Evolutionary conservation across 2,329 filamentous ascomycete genomes (phyloP).

Genomic region (Ophiosphaerella herpotricha): DNA sequence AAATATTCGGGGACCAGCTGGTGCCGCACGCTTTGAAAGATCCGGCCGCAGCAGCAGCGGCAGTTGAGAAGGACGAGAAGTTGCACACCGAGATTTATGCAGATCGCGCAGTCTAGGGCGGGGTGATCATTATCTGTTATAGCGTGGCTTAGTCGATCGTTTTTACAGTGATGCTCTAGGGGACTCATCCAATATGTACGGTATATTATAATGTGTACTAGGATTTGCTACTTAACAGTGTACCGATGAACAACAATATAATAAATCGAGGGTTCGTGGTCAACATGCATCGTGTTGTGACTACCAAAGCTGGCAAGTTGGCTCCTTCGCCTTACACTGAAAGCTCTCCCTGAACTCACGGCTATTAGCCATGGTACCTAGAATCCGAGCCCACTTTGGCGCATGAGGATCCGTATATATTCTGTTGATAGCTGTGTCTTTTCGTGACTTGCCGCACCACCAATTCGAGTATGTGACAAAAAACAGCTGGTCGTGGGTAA

Average conservation of each 20-base stretch:
- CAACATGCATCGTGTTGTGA: background rate
- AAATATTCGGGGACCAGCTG: slow-evolving; percentile 40
- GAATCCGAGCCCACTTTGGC: slow-evolving; percentile 62
- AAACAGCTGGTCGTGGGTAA: slow-evolving; percentile 71
- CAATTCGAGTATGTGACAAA: slow-evolving; percentile 67
- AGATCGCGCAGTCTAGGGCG: too few species aligned
- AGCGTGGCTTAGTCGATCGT: slow-evolving; percentile 29
- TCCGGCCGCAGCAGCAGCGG: slow-evolving; percentile 32
- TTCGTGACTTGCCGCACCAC: slow-evolving; percentile 69
- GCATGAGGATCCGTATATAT: slow-evolving; percentile 70
- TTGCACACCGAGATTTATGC: background rate
- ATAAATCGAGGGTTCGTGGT: too few species aligned
- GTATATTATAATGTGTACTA: too few species aligned
- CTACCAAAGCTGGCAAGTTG: slow-evolving; percentile 72
- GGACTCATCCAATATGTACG: slow-evolving; percentile 25
- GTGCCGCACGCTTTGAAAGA: slow-evolving; percentile 45
- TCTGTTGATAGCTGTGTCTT: slow-evolving; percentile 60
- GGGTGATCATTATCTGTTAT: slow-evolving; percentile 11
- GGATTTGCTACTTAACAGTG: too few species aligned
- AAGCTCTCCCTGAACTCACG: slow-evolving; percentile 70
- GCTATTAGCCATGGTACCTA: slow-evolving; percentile 69
- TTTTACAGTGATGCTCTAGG: slow-evolving; percentile 38
- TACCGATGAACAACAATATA: too few species aligned
- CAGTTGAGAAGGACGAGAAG: slow-evolving; percentile 27
- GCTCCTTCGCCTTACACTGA: slow-evolving; percentile 66